A percentile compares a stretch with the other conserved stretches of the same genome.
phyloP scores from a whole-genome alignment of 768 basidiomycete genomes.

The Trametes cingulata region DNA sequence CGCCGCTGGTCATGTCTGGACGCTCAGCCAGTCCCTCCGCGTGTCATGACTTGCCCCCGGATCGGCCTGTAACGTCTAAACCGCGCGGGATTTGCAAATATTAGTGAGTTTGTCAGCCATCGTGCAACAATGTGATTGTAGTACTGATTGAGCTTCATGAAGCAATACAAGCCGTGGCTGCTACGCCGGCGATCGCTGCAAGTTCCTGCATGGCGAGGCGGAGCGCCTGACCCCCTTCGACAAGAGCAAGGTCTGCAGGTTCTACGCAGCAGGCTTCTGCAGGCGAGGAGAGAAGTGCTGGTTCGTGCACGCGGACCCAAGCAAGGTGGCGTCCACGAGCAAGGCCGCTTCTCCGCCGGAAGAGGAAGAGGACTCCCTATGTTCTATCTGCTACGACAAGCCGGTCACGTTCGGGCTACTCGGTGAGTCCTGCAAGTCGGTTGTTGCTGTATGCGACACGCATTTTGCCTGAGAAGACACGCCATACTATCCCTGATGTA shows the following conservation, averaged over 20 bases:
- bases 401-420: conserved; percentile 70
- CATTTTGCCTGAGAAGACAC: too few species aligned
- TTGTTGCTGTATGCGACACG: too few species aligned
- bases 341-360: conserved; percentile 10
- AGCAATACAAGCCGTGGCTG: conserved; percentile 60
- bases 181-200: conserved; percentile 67
- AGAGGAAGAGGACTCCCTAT: conserved; percentile 51
- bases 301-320: conserved; percentile 59
- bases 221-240: conserved; percentile 66
- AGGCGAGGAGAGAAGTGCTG: conserved; percentile 70
- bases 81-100: conserved; percentile 72
- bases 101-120: conserved; percentile 35
- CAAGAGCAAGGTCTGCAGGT: conserved; percentile 67
- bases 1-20: conserved; percentile 1
- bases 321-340: background rate
- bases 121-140: too few species aligned
- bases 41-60: background rate
- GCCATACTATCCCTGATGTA: too few species aligned
- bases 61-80: conserved; percentile 68
- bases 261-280: conserved; percentile 69
- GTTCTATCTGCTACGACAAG: conserved; percentile 76
- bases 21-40: background rate
- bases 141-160: background rate
- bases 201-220: conserved; percentile 66
- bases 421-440: conserved; percentile 37